Evolutionary conservation across 129 eudicot genomes (phyloP), one percentile per base, ranked within the genome.

Genomic region (Tanacetum coccineum): DNA sequence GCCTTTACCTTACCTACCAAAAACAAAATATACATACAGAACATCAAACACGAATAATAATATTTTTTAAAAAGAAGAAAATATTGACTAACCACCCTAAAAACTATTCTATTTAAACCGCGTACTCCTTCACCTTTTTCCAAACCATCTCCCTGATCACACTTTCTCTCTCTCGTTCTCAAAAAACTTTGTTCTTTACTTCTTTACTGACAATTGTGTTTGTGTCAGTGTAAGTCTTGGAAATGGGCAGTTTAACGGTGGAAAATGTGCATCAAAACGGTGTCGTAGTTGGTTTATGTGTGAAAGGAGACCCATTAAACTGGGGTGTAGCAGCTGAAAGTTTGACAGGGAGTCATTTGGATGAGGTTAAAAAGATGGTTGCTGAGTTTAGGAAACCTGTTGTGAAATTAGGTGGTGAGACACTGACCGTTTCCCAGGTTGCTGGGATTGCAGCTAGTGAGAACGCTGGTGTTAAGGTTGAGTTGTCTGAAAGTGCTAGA

Each of bases 341-440:
- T 3, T 8, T 89, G 48, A 82, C 44, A 32, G 97, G 97, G 52
- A 89, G 97, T 70, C 97, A 89, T 59, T 64, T 86, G 28, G 95
- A 86, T 8, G 95, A 86, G 75, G 97, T 89, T 64, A 86, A 82
- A 52, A 22, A 80, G 19, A 89, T 89, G 97, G 95, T 89, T 83
- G 81, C 70, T 70, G 97, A 89, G 73, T 89, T 81, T 8, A 55
- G 97, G 73, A 89, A 78, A 20, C 88, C 89, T 44, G 74, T 72
- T 78, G 92, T 88, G 80, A 75, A 63, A 73, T 68, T 88, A 9
- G 96, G 89, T 4, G 96, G 96, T 0, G 82, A 85, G 65, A 70
- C 81, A 0, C 68, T 88, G 69, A 88, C 92, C 0, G 80, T 85
- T 4, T 40, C 87, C 0, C 92, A 85, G 71, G 96, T 88, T 51